Evolutionary conservation across 140 eudicot species (phyloP).

Genomic region (Senecio squalidus): DNA sequence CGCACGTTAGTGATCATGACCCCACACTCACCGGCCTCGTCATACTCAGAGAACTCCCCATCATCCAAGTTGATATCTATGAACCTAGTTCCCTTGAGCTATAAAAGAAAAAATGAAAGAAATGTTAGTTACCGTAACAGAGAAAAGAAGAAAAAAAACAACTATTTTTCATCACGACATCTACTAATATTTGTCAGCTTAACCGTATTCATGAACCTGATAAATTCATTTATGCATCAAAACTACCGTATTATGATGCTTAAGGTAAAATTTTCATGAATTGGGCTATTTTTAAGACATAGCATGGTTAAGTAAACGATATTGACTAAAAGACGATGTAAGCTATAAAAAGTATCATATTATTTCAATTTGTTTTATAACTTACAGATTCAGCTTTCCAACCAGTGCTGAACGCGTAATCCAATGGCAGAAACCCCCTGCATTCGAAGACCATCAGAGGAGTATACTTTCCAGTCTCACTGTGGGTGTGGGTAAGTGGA

Average conservation of each 20-base stretch:
- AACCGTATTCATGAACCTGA: not conserved
- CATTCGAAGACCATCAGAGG: constrained; percentile 83
- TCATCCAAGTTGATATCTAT: constrained; percentile 62
- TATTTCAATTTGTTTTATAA: not conserved
- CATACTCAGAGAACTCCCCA: constrained; percentile 80
- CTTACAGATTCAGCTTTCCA: constrained; percentile 92
- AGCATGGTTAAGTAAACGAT: not conserved
- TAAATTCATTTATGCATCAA: too few relatives aligned
- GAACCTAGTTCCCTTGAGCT: constrained; percentile 71
- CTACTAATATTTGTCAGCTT: not conserved
- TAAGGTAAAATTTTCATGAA: too few relatives aligned
- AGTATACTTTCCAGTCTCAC: constrained; percentile 45
- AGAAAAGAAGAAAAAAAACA: not conserved
- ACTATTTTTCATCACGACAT: not conserved
- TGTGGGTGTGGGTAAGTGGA: constrained; percentile 44
- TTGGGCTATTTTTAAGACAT: not conserved
- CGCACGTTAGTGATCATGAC: constrained; percentile 73
- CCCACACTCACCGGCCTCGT: constrained; percentile 74
- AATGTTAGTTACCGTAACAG: not conserved
- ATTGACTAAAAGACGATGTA: not conserved
- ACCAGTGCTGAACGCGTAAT: constrained; percentile 55
- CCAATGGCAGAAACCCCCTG: constrained; percentile 79
- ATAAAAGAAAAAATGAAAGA: not conserved
- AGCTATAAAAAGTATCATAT: not conserved
- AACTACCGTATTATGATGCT: too few relatives aligned